Evolutionary conservation across 1,284 basidiomycete genomes (phyloP).

Genomic region (Peniophora sp.): DNA sequence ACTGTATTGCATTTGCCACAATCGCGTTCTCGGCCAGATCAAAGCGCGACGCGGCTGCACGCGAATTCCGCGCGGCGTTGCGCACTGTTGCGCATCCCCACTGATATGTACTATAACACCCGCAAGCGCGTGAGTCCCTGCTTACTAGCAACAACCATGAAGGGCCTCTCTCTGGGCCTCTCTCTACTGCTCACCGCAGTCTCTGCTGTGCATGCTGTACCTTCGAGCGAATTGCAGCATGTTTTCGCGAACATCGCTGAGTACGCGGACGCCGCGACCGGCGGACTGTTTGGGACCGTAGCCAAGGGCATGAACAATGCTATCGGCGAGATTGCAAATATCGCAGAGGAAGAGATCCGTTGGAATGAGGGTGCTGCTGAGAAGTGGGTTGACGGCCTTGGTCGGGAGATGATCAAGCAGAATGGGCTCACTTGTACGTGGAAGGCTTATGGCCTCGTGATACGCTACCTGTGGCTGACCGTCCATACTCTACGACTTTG

Average conservation of each 20-base stretch:
- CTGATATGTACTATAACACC: no score
- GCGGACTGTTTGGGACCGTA: constrained; percentile 13
- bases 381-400: constrained; percentile 15
- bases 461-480: not conserved
- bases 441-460: not conserved
- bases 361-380: constrained; percentile 13
- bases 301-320: constrained; percentile 33
- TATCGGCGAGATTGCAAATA: constrained; percentile 24
- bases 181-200: constrained; percentile 10
- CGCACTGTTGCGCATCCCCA: no score
- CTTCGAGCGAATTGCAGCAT: constrained; percentile 23
- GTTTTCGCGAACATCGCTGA: constrained; percentile 22
- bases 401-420: constrained; percentile 60
- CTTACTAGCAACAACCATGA: constrained; percentile 17
- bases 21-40: no score
- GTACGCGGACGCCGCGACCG: constrained; percentile 4
- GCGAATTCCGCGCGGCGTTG: no score
- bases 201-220: constrained; percentile 14
- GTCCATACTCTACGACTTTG: no score
- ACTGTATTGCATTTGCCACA: no score
- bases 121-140: not conserved
- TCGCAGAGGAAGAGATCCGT: constrained; percentile 38
- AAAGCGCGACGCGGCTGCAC: no score
- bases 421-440: constrained; percentile 52
- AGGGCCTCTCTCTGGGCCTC: constrained; percentile 9